Conservation (phyloP, 2,329 filamentous ascomycete species). For the Tolypocladium paradoxum region DNA sequence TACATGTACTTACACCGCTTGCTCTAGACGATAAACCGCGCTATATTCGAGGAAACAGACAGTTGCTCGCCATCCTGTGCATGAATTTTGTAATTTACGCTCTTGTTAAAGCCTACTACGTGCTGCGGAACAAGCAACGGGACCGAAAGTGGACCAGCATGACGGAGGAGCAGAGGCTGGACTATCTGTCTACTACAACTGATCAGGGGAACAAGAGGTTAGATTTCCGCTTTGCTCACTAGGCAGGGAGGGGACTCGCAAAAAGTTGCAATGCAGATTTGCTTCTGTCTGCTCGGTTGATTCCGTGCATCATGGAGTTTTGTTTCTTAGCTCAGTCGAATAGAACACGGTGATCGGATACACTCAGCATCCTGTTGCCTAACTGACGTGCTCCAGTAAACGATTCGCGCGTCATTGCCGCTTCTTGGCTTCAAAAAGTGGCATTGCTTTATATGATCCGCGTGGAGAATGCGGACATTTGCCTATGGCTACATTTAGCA, state of each 20-base stretch:
- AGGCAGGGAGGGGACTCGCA: slow-evolving; percentile 1
- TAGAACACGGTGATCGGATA: background rate
- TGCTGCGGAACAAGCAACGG: slow-evolving; percentile 34
- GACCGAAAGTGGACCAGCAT: slow-evolving; percentile 32
- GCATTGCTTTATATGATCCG: too few relatives aligned
- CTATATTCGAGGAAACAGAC: slow-evolving; percentile 38
- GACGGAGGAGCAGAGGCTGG: slow-evolving; percentile 32
- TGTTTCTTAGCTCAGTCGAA: background rate
- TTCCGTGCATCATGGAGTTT: background rate
- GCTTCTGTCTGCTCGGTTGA: background rate
- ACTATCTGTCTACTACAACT: slow-evolving; percentile 36
- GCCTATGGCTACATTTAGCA: too few relatives aligned
- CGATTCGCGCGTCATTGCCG: too few relatives aligned
- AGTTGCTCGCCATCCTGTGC: slow-evolving; percentile 34
- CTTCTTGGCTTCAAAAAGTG: too few relatives aligned
- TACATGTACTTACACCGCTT: background rate
- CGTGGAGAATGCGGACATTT: too few relatives aligned
- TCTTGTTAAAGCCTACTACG: slow-evolving; percentile 33
- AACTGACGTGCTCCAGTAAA: too few relatives aligned
- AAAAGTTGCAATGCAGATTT: background rate
- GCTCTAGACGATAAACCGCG: slow-evolving; percentile 37
- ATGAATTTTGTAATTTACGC: slow-evolving; percentile 36
- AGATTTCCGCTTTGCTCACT: slow-evolving; percentile 43
- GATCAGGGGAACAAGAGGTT: slow-evolving; percentile 44
- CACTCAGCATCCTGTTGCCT: too few relatives aligned